phyloP scores from a whole-genome alignment of 1,139 yeast genomes.

The Candida labiduridarum region DNA sequence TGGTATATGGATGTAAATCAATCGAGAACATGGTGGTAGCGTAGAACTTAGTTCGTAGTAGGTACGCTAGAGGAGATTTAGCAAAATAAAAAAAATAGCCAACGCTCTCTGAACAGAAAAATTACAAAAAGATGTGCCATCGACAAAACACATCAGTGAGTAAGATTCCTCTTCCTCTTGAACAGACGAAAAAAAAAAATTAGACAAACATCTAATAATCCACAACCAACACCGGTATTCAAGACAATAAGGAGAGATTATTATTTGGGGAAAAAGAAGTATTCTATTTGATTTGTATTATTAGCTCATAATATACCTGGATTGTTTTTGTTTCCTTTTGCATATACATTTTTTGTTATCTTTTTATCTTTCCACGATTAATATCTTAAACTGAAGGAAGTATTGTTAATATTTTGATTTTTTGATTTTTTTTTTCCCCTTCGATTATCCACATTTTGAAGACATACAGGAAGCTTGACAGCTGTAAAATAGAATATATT shows the following conservation, averaged over 20 bases:
- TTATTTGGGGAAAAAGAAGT: neutral
- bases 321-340: slow-evolving; percentile 1
- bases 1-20: slow-evolving; percentile 35
- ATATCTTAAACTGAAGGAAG: neutral
- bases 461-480: neutral
- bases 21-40: slow-evolving; percentile 9
- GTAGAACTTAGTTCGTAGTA: too few relatives aligned
- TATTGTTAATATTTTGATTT: neutral
- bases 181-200: neutral
- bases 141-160: neutral
- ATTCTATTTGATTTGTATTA: slow-evolving; percentile 1
- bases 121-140: slow-evolving; percentile 1
- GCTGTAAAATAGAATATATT: neutral
- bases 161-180: neutral
- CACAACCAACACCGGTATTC: neutral
- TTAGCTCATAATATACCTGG: neutral
- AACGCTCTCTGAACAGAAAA: neutral
- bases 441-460: neutral
- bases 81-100: too few relatives aligned
- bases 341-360: neutral
- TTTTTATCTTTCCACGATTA: neutral
- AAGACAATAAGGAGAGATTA: neutral
- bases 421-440: neutral
- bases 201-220: neutral
- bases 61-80: neutral